These are phyloP conservation scores for Pseudogymnoascus sp. DNA, from an alignment of 2,329 filamentous ascomycete species.

Conservation along the genomic window DNA sequence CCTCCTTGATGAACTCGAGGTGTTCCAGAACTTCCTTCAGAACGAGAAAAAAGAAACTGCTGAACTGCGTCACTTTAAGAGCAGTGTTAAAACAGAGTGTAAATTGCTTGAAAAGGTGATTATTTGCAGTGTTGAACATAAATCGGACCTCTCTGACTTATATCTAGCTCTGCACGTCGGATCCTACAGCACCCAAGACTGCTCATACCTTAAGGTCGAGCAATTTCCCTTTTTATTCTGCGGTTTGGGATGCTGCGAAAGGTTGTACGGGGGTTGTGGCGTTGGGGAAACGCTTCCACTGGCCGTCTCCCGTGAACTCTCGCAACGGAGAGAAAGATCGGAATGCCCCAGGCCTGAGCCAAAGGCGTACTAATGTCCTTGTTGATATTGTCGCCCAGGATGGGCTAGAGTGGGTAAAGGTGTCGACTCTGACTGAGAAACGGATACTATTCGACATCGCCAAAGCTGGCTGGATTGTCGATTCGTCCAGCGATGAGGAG, in stretches of 20 bases:
- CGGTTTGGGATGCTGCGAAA: constrained; percentile 57
- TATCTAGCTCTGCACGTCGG: constrained; percentile 20
- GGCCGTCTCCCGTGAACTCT: constrained; percentile 22
- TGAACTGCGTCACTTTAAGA: constrained; percentile 43
- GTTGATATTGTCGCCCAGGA: constrained; percentile 59
- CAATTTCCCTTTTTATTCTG: constrained; percentile 58
- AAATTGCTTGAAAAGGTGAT: constrained; percentile 38
- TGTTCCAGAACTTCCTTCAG: constrained; percentile 36
- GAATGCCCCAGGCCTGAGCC: constrained; percentile 12
- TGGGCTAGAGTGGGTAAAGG: constrained; percentile 60
- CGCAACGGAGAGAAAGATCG: constrained; percentile 15
- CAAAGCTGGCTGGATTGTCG: constrained; percentile 54
- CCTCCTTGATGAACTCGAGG: constrained; percentile 38
- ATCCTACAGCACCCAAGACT: constrained; percentile 27
- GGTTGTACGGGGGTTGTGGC: constrained; percentile 46
- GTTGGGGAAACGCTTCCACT: constrained; percentile 51
- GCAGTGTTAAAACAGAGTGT: constrained; percentile 40
- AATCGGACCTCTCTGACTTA: constrained; percentile 9
- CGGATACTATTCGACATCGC: constrained; percentile 61
- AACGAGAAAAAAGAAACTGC: constrained; percentile 38
- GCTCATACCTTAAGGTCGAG: constrained; percentile 55
- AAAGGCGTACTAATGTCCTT: constrained; percentile 35
- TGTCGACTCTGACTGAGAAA: constrained; percentile 57
- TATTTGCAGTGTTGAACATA: neutral
- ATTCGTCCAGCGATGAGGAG: constrained; percentile 35